phyloP scores from a whole-genome alignment of 2,329 filamentous ascomycete genomes.

The Tricladium varicosporioides region DNA sequence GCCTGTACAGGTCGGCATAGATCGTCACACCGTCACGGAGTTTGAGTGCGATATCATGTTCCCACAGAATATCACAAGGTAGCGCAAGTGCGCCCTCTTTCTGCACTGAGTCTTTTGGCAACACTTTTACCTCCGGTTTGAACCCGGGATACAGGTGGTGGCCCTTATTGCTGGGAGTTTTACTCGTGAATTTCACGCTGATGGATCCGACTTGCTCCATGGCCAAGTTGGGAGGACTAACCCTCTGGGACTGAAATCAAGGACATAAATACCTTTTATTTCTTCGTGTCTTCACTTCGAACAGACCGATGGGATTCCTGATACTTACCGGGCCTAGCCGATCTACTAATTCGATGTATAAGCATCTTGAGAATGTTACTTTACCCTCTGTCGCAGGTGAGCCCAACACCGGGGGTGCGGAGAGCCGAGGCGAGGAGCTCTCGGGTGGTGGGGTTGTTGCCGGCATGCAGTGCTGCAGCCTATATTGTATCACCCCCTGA shows the following conservation, averaged over 20 bases:
- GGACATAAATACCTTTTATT: neutral
- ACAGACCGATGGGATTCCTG: too few relatives aligned
- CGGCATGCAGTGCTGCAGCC: too few relatives aligned
- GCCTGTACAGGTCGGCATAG: neutral
- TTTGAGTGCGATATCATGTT: neutral
- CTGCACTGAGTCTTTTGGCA: neutral
- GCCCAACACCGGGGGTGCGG: too few relatives aligned
- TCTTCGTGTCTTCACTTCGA: neutral
- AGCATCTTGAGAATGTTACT: too few relatives aligned
- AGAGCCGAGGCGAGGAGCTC: too few relatives aligned
- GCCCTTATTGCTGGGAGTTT: neutral
- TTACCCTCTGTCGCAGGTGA: too few relatives aligned
- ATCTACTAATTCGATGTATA: too few relatives aligned
- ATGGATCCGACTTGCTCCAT: neutral
- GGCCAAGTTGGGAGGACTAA: neutral
- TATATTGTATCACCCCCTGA: too few relatives aligned
- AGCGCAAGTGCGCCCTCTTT: neutral
- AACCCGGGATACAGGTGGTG: neutral
- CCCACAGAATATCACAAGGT: neutral
- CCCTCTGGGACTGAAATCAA: neutral
- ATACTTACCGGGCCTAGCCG: too few relatives aligned
- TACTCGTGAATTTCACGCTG: neutral
- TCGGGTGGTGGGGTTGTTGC: too few relatives aligned
- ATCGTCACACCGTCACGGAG: neutral
- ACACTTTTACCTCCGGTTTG: neutral